phyloP scores from a whole-genome alignment of 73 alveolate genomes.

The Paramecium tetraurelia region DNA sequence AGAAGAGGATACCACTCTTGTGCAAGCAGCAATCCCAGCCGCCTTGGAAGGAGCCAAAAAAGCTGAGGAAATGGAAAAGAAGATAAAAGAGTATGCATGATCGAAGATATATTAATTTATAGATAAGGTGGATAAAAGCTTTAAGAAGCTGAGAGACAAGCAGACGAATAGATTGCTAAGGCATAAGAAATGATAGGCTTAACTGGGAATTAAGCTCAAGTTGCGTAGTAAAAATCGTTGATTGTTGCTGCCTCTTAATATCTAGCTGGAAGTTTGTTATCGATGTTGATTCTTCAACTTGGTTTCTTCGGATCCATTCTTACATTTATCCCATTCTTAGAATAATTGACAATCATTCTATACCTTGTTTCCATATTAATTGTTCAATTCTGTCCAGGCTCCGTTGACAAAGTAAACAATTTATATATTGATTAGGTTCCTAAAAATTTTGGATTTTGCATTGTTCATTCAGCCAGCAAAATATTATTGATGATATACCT shows the following conservation, averaged over 20 bases:
- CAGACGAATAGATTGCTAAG: not conserved
- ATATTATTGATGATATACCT: not conserved
- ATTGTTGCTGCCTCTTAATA: not conserved
- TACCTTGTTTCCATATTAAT: not conserved
- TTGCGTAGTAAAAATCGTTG: not conserved
- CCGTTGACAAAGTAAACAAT: not conserved
- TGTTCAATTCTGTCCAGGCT: not conserved
- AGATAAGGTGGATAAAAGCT: constrained; percentile 7
- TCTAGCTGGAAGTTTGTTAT: not conserved
- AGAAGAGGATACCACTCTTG: not conserved
- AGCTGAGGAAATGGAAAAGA: not conserved
- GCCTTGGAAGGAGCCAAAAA: not conserved
- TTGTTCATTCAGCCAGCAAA: not conserved
- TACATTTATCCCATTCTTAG: constrained; percentile 26
- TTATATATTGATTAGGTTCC: not conserved
- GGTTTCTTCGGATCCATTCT: constrained; percentile 5
- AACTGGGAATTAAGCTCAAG: not conserved
- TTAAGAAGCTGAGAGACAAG: not conserved
- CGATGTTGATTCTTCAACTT: not conserved
- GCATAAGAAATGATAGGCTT: not conserved
- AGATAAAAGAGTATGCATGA: not conserved
- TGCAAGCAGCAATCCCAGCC: not conserved
- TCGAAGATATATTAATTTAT: not conserved
- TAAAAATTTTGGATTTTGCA: not conserved
- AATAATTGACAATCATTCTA: not conserved